Base-by-base conservation (phyloP, 805 yeast species). In the Yueomyces sp. region DNA sequence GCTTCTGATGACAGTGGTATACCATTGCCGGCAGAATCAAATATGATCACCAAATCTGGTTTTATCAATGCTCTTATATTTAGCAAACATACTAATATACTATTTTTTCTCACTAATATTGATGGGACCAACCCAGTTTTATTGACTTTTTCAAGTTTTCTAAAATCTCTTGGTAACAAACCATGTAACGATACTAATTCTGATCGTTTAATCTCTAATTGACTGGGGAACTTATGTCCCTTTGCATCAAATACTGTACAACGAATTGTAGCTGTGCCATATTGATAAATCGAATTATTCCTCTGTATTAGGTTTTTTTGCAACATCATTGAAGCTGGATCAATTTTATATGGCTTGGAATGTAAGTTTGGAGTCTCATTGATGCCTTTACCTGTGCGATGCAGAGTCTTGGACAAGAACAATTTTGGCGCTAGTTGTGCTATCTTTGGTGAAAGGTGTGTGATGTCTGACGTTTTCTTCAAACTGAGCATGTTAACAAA, bases 31-130 rank as follows among this genome's bases (percentile, higher is more conserved):
- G 51, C 50, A 1, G 62, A 58, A 44, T 87, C 95, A 57, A 87
- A 87, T 1, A 87, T 67, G 54, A 84, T 69, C 5, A 87, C 90
- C 55, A 69, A 67, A 52, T 86, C 84, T 30, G 76, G 69, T 55
- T 81, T 84, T 37, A 87, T 73, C 39, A 87, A 70, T 2, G 95
- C 95, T 47, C 87, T 76, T 34, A 86, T 82, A 51, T 84, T 85
- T 38, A 87, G 65, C 53, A 87, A 63, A 58, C 85, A 85, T 43
- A 87, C 74, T 42, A 87, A 65, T 6, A 86, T 82, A 39, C 87
- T 77, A 53, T 77, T 76, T 36, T 77, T 72, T 42, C 96, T 69
- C 8, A 85, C 87, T 52, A 86, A 75, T 43, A 87, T 76, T 41
- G 83, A 76, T 0, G 96, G 96, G 1, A 85, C 90, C 40, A 85